Base-by-base conservation (phyloP, 305 asterid species). In the Stenogyne calaminthoides region DNA sequence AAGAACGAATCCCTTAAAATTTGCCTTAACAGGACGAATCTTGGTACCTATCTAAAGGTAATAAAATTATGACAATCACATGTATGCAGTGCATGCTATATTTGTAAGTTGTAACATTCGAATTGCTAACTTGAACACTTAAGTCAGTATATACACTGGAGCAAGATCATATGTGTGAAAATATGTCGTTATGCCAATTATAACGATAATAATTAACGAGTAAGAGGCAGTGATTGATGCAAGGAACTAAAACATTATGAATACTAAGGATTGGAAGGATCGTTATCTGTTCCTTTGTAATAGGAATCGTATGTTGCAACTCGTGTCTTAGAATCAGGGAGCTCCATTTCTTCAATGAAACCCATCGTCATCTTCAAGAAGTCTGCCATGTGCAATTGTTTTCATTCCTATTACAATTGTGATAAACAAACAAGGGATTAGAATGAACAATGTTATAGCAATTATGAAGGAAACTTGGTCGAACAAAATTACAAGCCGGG, bases 331-430 rank as follows among this genome's bases (percentile, higher is more conserved):
- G 90, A 75, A 76, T 37, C 42, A 37, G 10, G 42, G 42, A 37
- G 42, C 42, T 93, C 84, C 69, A 89, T 54, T 78, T 89, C 95
- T 77, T 89, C 87, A 69, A 65, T 77, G 56, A 93, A 93, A 8
- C 72, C 87, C 72, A 16, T 67, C 16, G 96, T 85, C 96, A 93
- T 91, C 81, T 76, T 84, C 82, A 89, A 62, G 80, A 91, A 93
- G 58, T 78, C 90, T 74, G 77, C 82, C 86, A 71, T 83, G 83
- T 91, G 91, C 80, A 87, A 67, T 46, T 59, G 20, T 66, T 89
- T 73, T 96, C 98, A 93, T 64, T 80, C 93, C 98, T 93, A 77
- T 4, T 12, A 51, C 32, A 25, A 64, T 46, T 49, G 57, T 25
- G 6, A 1, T 8, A n/a, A 51, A 57, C 73, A 70, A 40, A 42